Evolutionary conservation across 2,329 filamentous ascomycete genomes (phyloP).

Genomic region (Emergomyces africanus): DNA sequence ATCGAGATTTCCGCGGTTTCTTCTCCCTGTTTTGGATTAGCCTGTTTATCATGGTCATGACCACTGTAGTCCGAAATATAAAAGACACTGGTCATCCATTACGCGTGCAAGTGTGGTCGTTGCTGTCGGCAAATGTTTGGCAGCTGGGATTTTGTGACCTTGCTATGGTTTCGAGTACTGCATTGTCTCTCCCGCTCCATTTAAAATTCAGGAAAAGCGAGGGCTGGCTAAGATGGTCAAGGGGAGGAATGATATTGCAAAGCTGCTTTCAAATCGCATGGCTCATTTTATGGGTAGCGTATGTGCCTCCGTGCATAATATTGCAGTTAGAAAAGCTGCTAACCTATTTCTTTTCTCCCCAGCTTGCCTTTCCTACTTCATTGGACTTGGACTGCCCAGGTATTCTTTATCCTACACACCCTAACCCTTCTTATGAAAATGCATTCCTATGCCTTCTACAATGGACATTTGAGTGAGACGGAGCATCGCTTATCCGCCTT

Average conservation of each 20-base stretch:
- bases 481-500: constrained; percentile 67
- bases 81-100: constrained; percentile 87
- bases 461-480: constrained; percentile 83
- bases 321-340: neutral
- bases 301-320: constrained; percentile 16
- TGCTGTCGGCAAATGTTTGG: constrained; percentile 81
- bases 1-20: constrained; percentile 92
- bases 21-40: constrained; percentile 98
- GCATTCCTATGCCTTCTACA: constrained; percentile 98
- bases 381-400: constrained; percentile 97
- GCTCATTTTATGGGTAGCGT: constrained; percentile 69
- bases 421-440: constrained; percentile 97
- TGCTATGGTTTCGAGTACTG: constrained; percentile 69
- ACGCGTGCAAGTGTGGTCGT: constrained; percentile 71
- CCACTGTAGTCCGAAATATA: constrained; percentile 81
- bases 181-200: constrained; percentile 61
- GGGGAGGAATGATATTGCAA: constrained; percentile 68
- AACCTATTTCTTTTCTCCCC: constrained; percentile 11
- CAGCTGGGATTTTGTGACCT: constrained; percentile 74
- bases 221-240: constrained; percentile 55
- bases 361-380: constrained; percentile 68
- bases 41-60: constrained; percentile 91
- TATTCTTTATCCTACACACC: constrained; percentile 84
- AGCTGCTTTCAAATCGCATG: constrained; percentile 68
- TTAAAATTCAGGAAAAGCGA: constrained; percentile 47